Evolutionary conservation across 2,329 filamentous ascomycete genomes (phyloP).

Genomic region (Diaporthe nobilis): DNA sequence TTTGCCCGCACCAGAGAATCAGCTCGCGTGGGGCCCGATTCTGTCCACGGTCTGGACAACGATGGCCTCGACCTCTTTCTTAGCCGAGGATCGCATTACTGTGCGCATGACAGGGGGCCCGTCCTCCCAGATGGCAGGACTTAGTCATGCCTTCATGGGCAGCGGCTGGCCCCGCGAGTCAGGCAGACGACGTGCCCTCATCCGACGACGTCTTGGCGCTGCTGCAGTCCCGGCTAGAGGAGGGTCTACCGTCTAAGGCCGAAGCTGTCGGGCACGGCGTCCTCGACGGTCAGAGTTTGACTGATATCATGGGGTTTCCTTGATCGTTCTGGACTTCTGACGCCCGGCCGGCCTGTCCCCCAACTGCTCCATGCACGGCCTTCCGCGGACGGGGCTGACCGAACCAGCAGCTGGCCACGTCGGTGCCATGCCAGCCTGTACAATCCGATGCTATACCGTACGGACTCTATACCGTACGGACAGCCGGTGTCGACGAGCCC

Average conservation of each 20-base stretch:
- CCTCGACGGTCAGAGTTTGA: constrained; percentile 6
- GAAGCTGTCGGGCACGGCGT: constrained; percentile 16
- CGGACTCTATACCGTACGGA: neutral
- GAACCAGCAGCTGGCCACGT: constrained; percentile 7
- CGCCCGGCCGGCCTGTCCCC: neutral
- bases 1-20: neutral
- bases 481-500: constrained; percentile 18
- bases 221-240: constrained; percentile 5
- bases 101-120: constrained; percentile 18
- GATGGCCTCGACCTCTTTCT: constrained; percentile 15
- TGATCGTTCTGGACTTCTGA: constrained; percentile 6
- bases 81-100: constrained; percentile 36
- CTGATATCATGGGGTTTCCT: constrained; percentile 15
- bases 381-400: constrained; percentile 18
- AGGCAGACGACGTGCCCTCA: neutral
- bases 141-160: constrained; percentile 20
- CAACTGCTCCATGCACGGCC: neutral
- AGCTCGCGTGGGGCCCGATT: neutral
- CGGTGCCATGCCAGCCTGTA: neutral
- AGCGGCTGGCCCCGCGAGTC: constrained; percentile 19
- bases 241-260: constrained; percentile 13
- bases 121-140: neutral
- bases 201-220: constrained; percentile 8
- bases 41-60: constrained; percentile 22
- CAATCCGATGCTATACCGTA: neutral